Evolutionary conservation across 345 rosid species (phyloP), one percentile per base, ranked within the genome.

Genomic region (Acer yangbiense): DNA sequence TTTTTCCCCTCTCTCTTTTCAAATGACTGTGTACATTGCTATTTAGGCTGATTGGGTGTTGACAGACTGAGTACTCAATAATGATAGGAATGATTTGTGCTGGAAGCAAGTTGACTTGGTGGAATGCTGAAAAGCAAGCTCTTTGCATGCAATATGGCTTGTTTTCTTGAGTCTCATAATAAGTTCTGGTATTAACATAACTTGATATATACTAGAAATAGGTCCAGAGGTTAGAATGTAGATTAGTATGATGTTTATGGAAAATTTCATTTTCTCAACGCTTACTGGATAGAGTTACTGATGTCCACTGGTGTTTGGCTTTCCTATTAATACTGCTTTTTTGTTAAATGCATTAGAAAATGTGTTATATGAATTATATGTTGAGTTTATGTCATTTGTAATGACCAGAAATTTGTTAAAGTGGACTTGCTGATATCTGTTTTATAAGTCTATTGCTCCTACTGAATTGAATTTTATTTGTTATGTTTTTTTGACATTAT

Each of bases 401-500:
- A 44, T 23, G 18, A 18, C 61, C 60, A 44, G 27, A 71, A 57
- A 18, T 32, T 29, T 5, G 18, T 32, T 54, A 2, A 29, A 25
- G 13, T 50, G 39, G 46, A 48, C 39, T 23, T 69, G 6, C 35
- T 29, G 74, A 6, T 29, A 54, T 48, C 20, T 50, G 21, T 48
- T 48, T 50, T 55, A 69, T 21, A 13, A 35, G 16, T 71, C 74
- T 27, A 7, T 54, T 29, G 58, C 21, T 71, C 20, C 50, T 32
- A 18, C 27, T 29, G 44, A 73, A 57, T 27, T 29, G 10, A 21
- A 62, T 62, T 27, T 43, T 52, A 5, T 25, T 62, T 20, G 25
- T 20, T 60, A n/a, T 23, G 8, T 9, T 79, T 17, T 65, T 70
- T 65, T 43, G 63, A 65, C 39, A 41, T 44, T 76, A 5, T 35